phyloP scores from a whole-genome alignment of 2,329 filamentous ascomycete genomes.

The Aplosporella prunicola region DNA sequence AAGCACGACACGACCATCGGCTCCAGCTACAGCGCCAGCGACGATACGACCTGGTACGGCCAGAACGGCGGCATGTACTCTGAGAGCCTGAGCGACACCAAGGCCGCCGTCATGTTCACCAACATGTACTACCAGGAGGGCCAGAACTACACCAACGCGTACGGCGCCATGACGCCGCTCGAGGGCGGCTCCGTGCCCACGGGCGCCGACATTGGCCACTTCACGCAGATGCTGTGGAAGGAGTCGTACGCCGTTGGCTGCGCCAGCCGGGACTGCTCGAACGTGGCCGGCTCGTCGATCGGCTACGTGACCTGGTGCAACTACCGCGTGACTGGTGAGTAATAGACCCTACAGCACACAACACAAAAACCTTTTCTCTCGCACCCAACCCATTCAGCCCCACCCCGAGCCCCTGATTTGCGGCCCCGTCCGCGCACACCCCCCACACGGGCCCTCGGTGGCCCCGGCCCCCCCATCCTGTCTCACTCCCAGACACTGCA shows the following conservation, averaged over 20 bases:
- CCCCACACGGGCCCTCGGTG: too few species aligned
- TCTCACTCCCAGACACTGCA: too few species aligned
- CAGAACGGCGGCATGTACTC: slow-evolving; percentile 96
- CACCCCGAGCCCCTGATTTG: too few species aligned
- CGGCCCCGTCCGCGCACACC: too few species aligned
- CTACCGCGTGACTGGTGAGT: slow-evolving; percentile 65
- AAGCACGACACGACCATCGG: slow-evolving; percentile 64
- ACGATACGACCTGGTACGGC: slow-evolving; percentile 51
- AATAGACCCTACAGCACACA: not conserved
- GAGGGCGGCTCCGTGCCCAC: slow-evolving; percentile 7
- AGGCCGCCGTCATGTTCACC: slow-evolving; percentile 41
- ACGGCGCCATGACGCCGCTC: not conserved
- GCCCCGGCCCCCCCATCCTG: too few species aligned
- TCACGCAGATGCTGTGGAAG: slow-evolving; percentile 32
- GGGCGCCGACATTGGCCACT: slow-evolving; percentile 21
- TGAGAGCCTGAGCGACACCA: slow-evolving; percentile 54
- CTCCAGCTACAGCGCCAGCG: not conserved
- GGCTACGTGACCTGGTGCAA: slow-evolving; percentile 67
- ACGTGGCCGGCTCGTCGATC: slow-evolving; percentile 13
- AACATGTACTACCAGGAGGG: slow-evolving; percentile 18
- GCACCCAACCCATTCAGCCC: too few species aligned
- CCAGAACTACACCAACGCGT: slow-evolving; percentile 18
- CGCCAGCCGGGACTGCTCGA: slow-evolving; percentile 23
- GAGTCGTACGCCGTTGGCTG: slow-evolving; percentile 28
- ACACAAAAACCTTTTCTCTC: too few species aligned